Percentiles rank a stretch among this genome's conserved stretches.
phyloP scores from a whole-genome alignment of 2,329 filamentous ascomycete genomes.

The Sclerotinia sclerotiorum region DNA sequence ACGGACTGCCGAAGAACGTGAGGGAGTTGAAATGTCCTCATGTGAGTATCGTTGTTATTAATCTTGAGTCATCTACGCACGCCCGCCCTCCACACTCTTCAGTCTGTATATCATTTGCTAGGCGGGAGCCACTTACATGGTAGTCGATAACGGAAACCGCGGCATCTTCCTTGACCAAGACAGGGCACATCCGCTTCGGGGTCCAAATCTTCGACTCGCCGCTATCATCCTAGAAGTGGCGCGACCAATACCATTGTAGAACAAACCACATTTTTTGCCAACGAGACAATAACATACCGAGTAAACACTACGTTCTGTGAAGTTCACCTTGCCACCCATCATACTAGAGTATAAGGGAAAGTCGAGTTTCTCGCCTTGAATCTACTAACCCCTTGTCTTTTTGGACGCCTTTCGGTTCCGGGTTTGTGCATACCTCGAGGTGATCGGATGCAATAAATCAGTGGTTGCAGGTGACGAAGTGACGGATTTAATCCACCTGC shows the following conservation, averaged over 20 bases:
- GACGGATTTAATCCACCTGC: conserved; percentile 36
- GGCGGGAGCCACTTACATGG: conserved; percentile 18
- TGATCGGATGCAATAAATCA: conserved; percentile 35
- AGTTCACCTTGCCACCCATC: conserved; percentile 15
- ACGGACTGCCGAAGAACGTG: background rate
- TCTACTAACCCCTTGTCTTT: conserved; percentile 26
- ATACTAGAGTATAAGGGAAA: background rate
- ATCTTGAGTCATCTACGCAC: conserved; percentile 1
- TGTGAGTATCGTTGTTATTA: background rate
- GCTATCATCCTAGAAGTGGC: conserved; percentile 12
- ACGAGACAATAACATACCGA: background rate
- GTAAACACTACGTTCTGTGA: background rate
- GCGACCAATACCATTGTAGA: conserved; percentile 17
- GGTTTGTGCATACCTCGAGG: conserved; percentile 27
- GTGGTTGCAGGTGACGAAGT: conserved; percentile 37
- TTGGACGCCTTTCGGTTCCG: conserved; percentile 22
- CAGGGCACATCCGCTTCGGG: conserved; percentile 2
- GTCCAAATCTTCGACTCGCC: conserved; percentile 8
- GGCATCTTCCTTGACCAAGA: conserved; percentile 14
- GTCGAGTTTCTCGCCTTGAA: background rate
- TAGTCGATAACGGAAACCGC: conserved; percentile 19
- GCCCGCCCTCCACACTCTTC: conserved; percentile 4
- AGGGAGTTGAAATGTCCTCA: background rate
- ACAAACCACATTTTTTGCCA: background rate
- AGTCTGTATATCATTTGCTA: conserved; percentile 18